Percentiles rank a stretch among this genome's conserved stretches.
These are phyloP conservation scores for Epichloe uncinata DNA, from an alignment of 2,329 filamentous ascomycete genomes.

Conservation along the genomic window DNA sequence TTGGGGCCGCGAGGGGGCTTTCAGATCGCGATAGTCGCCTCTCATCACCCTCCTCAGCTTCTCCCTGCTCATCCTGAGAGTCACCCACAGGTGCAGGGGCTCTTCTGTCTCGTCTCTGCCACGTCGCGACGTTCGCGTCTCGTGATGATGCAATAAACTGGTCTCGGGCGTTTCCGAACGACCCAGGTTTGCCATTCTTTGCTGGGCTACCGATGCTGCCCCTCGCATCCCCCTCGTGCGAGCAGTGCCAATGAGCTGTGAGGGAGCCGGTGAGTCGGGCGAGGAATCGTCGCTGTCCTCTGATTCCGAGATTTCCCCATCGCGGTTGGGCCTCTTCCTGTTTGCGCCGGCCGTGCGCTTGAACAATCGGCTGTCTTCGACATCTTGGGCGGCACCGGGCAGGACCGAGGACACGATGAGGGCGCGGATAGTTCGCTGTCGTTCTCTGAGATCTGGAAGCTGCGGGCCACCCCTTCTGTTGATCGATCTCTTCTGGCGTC, in stretches of 20 bases:
- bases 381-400: conserved; percentile 64
- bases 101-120: conserved; percentile 71
- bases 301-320: conserved; percentile 72
- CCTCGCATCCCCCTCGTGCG: conserved; percentile 81
- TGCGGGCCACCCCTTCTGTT: conserved; percentile 86
- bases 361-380: conserved; percentile 79
- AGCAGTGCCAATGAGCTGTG: conserved; percentile 63
- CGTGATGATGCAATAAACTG: conserved; percentile 47
- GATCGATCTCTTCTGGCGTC: conserved; percentile 87
- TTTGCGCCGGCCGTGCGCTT: conserved; percentile 56
- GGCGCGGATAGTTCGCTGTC: conserved; percentile 84
- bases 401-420: conserved; percentile 86
- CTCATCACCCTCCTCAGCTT: conserved; percentile 55
- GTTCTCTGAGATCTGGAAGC: conserved; percentile 89
- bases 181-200: conserved; percentile 68
- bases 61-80: conserved; percentile 57
- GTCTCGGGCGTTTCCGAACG: conserved; percentile 86
- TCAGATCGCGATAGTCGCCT: conserved; percentile 33
- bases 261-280: conserved; percentile 71
- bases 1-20: conserved; percentile 22
- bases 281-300: conserved; percentile 84
- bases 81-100: conserved; percentile 56
- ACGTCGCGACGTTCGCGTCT: conserved; percentile 54
- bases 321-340: conserved; percentile 38
- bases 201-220: conserved; percentile 74